These are phyloP conservation scores for Nicotiana noctiflora DNA, from an alignment of 257 asterid genomes.

Conservation along the genomic window DNA sequence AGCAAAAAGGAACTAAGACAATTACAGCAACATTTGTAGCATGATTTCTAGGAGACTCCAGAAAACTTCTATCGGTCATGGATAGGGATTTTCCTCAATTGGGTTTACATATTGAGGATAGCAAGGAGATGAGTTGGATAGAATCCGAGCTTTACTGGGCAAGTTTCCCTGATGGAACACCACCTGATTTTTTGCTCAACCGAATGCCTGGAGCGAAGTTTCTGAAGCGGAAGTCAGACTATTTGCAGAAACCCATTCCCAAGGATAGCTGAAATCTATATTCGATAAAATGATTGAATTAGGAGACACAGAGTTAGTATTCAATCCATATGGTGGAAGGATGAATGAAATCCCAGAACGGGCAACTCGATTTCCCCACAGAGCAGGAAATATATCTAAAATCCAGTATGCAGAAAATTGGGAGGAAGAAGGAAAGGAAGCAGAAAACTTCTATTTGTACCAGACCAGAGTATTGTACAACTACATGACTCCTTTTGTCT, in stretches of 20 bases:
- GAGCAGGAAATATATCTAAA: constrained; percentile 50
- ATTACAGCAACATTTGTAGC: constrained; percentile 39
- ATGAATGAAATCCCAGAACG: constrained; percentile 39
- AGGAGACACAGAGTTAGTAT: constrained; percentile 29
- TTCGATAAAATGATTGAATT: constrained; percentile 21
- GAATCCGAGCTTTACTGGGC: constrained; percentile 40
- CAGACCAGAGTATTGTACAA: constrained; percentile 33
- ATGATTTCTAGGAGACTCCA: constrained; percentile 34
- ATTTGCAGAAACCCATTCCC: constrained; percentile 38
- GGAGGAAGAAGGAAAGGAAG: constrained; percentile 33
- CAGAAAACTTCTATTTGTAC: constrained; percentile 22
- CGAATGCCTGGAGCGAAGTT: constrained; percentile 26
- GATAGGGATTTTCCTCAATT: constrained; percentile 30
- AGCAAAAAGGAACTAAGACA: constrained; percentile 16
- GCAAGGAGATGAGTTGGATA: constrained; percentile 60
- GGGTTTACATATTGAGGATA: constrained; percentile 21
- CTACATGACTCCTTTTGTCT: constrained; percentile 52
- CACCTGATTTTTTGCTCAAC: constrained; percentile 18
- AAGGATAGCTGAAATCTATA: constrained; percentile 19
- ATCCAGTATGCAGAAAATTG: constrained; percentile 43
- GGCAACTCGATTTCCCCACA: constrained; percentile 50
- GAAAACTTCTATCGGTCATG: constrained; percentile 20
- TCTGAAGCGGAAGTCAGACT: constrained; percentile 59
- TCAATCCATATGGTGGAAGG: constrained; percentile 54
- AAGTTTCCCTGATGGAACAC: constrained; percentile 27